phyloP scores from a whole-genome alignment of 768 basidiomycete genomes.

The Hypsizygus marmoreus region DNA sequence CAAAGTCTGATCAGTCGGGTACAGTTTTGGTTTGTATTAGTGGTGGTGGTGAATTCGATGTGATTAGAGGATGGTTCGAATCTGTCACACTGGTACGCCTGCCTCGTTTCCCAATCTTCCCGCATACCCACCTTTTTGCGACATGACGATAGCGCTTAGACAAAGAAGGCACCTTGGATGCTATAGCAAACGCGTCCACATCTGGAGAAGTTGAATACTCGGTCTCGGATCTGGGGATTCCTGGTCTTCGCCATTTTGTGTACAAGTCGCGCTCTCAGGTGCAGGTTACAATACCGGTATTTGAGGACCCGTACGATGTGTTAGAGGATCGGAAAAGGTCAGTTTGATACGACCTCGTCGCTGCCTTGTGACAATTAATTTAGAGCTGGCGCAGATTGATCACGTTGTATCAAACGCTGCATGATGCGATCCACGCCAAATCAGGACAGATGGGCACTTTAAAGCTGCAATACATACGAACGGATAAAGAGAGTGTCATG shows the following conservation, averaged over 20 bases:
- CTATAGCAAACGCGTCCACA: constrained; percentile 48
- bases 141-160: constrained; percentile 71
- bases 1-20: constrained; percentile 28
- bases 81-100: constrained; percentile 55
- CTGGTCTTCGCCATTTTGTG: constrained; percentile 90
- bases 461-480: constrained; percentile 86
- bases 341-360: too few relatives aligned
- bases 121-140: not conserved
- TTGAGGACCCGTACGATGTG: constrained; percentile 82
- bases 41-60: constrained; percentile 81
- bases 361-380: not conserved
- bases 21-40: constrained; percentile 81
- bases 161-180: constrained; percentile 54
- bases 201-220: constrained; percentile 62
- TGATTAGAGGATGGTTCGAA: constrained; percentile 77
- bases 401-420: constrained; percentile 84
- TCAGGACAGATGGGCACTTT: constrained; percentile 80
- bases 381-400: constrained; percentile 53
- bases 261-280: constrained; percentile 92
- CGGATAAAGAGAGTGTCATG: constrained; percentile 85
- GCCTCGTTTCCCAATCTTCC: not conserved
- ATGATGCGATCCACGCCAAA: constrained; percentile 89
- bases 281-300: constrained; percentile 84
- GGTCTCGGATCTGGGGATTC: constrained; percentile 78
- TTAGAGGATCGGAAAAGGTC: constrained; percentile 63